Evolutionary conservation across 331 rosid genomes (phyloP).

Genomic region (Cydonia oblonga): DNA sequence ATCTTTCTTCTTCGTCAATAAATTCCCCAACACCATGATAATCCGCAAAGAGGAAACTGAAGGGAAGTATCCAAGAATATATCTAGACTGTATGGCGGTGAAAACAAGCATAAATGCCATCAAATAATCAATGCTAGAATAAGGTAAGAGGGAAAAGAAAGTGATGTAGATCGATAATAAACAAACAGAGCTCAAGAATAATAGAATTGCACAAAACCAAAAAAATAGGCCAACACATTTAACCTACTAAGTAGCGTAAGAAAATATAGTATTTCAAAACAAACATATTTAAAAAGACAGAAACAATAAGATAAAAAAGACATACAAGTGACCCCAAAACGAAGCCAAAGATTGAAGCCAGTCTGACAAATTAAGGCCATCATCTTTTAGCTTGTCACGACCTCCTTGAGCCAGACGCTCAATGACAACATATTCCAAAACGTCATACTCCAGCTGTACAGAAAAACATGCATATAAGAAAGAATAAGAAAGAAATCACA

Average conservation of each 20-base stretch:
- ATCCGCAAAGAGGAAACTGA: slow-evolving; percentile 65
- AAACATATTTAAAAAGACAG: background rate
- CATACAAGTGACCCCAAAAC: slow-evolving; percentile 99
- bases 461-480: slow-evolving; percentile 6
- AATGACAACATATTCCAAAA: slow-evolving; percentile 94
- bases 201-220: background rate
- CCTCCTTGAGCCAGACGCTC: slow-evolving; percentile 95
- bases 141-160: background rate
- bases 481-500: background rate
- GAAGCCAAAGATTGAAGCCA: slow-evolving; percentile 99
- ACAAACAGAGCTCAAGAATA: background rate
- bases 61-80: slow-evolving; percentile 48
- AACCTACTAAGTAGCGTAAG: background rate
- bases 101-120: slow-evolving; percentile 21
- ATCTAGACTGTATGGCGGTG: slow-evolving; percentile 34
- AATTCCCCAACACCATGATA: slow-evolving; percentile 31
- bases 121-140: background rate
- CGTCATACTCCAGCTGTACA: slow-evolving; percentile 89
- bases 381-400: slow-evolving; percentile 92
- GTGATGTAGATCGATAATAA: background rate
- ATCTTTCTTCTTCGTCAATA: background rate
- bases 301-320: background rate
- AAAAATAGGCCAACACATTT: background rate
- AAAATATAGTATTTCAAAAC: background rate
- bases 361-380: slow-evolving; percentile 95